Base-by-base conservation (phyloP, 345 rosid species). In the Acer campestre region DNA sequence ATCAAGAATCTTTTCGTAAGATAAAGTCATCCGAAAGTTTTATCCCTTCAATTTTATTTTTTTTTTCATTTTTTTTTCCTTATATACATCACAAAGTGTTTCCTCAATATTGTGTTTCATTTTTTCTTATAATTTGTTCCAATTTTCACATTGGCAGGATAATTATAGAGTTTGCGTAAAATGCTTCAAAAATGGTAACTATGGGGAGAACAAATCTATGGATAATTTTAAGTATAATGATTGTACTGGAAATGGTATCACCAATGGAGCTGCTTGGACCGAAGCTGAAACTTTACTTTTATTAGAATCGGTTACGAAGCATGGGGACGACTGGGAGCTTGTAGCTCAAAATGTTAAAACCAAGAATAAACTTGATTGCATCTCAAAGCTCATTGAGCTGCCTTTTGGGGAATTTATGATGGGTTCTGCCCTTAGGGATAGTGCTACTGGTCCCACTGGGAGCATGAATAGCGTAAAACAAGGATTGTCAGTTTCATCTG, bases 271-370 rank as follows among this genome's bases (percentile, higher is more conserved):
- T 82, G 82, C 70, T 27, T 96, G 98, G 99, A 94, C 92, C 3
- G 99, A 96, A 81, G 91, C 86, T 46, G 99, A 96, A 88, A 89
- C 82, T 73, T 84, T 92, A 61, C 88, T 86, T 79, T 90, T 96
- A 67, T 85, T 96, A 53, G 99, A 96, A 73, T 89, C 99, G 75
- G 88, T 89, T 40, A 77, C 86, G 78, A 94, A 81, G 84, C 93
- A 92, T 75, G 97, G 97, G 51, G 91, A 94, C 73, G 89, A 96
- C 71, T 96, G 99, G 99, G 98, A 94, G 68, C 93, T 94, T 76
- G 92, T 94, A 81, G 92, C 97, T 9, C 89, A 87, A 81, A 86
- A 84, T 83, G 90, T 96, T 80, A 83, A 84, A 68, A 89, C 93
- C 23, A 96, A 92, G 89, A 87, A 81, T 61, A 92, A 89, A 79